These are phyloP conservation scores for Dothistroma septosporum DNA, from an alignment of 2,329 filamentous ascomycete species.

Conservation along the genomic window DNA sequence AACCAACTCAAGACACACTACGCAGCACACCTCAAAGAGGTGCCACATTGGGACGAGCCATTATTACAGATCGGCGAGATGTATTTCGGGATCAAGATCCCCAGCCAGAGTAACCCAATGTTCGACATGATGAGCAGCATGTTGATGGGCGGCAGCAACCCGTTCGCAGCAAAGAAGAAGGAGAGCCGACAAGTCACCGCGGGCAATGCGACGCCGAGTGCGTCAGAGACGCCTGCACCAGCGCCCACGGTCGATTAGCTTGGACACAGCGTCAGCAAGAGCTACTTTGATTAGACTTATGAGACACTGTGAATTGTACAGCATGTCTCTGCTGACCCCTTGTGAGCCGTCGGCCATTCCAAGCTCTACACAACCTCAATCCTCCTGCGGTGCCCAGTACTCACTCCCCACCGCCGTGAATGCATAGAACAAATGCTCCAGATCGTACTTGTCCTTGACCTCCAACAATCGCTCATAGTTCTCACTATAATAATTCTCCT, in stretches of 20 bases:
- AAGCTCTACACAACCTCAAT: slow-evolving; percentile 22
- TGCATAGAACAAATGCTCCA: slow-evolving; percentile 40
- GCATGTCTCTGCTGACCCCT: too few relatives aligned
- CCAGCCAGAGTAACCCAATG: slow-evolving; percentile 83
- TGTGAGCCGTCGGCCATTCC: too few relatives aligned
- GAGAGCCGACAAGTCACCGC: slow-evolving; percentile 48
- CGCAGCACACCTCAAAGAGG: slow-evolving; percentile 69
- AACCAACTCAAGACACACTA: slow-evolving; percentile 80
- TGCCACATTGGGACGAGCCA: slow-evolving; percentile 66
- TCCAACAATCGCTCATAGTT: slow-evolving; percentile 38
- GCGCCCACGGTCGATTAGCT: slow-evolving; percentile 10
- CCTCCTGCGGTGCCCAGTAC: slow-evolving; percentile 28
- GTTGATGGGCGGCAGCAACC: slow-evolving; percentile 70
- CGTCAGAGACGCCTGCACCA: slow-evolving; percentile 4
- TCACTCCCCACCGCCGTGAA: slow-evolving; percentile 40
- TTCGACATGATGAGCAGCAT: slow-evolving; percentile 98
- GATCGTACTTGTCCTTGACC: slow-evolving; percentile 44
- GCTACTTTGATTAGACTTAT: background rate
- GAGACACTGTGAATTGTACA: too few relatives aligned
- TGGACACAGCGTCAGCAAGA: background rate
- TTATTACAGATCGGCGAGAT: slow-evolving; percentile 88
- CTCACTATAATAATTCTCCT: slow-evolving; percentile 41
- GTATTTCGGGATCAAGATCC: slow-evolving; percentile 90
- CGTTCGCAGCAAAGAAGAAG: slow-evolving; percentile 44
- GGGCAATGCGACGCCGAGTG: background rate